These are phyloP conservation scores for Beauveria scarabaeidicola DNA, from an alignment of 2,329 filamentous ascomycete species.

Conservation along the genomic window DNA sequence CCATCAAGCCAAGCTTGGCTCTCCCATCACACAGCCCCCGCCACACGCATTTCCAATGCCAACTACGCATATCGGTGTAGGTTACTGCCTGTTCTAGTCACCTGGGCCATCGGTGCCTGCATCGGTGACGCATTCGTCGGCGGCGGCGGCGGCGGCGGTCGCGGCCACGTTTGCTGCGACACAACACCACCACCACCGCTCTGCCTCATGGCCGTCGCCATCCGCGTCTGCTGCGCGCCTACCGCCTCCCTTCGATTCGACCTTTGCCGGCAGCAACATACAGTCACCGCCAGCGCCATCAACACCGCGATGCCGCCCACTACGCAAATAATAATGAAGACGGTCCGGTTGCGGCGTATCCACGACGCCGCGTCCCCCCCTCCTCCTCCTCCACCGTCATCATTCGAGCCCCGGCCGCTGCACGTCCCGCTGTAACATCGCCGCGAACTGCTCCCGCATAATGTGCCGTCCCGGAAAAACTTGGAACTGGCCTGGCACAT, in stretches of 20 bases:
- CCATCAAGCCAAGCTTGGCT: neutral
- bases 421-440: conserved; percentile 56
- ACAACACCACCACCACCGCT: neutral
- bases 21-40: neutral
- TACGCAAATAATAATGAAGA: conserved; percentile 10
- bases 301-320: conserved; percentile 7
- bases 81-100: conserved; percentile 4
- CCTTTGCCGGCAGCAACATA: conserved; percentile 1
- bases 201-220: conserved; percentile 7
- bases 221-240: conserved; percentile 3
- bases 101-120: neutral
- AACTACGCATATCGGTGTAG: conserved; percentile 5
- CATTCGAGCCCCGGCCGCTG: neutral
- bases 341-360: conserved; percentile 1
- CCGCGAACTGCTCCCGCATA: conserved; percentile 60
- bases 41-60: neutral
- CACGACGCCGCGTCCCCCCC: neutral
- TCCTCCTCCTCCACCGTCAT: neutral
- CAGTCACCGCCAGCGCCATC: neutral
- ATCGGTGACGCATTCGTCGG: neutral
- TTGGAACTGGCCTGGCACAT: conserved; percentile 32
- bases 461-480: conserved; percentile 79
- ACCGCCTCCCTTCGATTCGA: neutral
- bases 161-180: neutral
- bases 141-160: neutral